Percentiles rank a stretch among this genome's conserved stretches.
Evolutionary conservation across 1,284 basidiomycete genomes (phyloP).

Genomic region (Taiwanofungus camphoratus): DNA sequence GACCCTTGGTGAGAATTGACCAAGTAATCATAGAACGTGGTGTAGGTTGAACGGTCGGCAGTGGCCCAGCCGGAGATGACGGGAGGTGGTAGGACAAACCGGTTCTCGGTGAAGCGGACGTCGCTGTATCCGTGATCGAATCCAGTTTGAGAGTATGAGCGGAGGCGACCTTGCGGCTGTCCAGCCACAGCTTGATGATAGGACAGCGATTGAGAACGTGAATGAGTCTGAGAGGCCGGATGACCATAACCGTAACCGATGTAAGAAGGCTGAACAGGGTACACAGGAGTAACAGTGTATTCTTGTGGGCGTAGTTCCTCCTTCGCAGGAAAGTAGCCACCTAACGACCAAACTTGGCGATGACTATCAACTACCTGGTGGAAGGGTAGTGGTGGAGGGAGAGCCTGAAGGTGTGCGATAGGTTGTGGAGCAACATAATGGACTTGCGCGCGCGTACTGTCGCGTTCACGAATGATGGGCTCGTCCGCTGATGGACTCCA

Average conservation of each 20-base stretch:
- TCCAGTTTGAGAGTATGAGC: constrained; percentile 54
- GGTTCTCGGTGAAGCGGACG: constrained; percentile 37
- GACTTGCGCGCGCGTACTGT: constrained; percentile 41
- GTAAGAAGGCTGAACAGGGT: constrained; percentile 31
- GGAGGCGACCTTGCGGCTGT: constrained; percentile 41
- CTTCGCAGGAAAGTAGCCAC: constrained; percentile 15
- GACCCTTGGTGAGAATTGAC: constrained; percentile 22
- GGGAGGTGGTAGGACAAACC: constrained; percentile 27
- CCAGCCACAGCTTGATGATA: constrained; percentile 45
- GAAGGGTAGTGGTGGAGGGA: constrained; percentile 20
- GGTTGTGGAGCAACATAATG: constrained; percentile 66
- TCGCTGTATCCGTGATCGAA: constrained; percentile 48
- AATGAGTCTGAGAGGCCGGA: constrained; percentile 34
- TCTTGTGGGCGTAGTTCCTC: constrained; percentile 15
- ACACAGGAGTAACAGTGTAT: constrained; percentile 18
- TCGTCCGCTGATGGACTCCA: constrained; percentile 77
- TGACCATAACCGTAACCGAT: constrained; percentile 37
- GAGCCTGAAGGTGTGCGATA: constrained; percentile 22
- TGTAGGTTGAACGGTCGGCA: constrained; percentile 19
- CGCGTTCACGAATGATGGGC: constrained; percentile 56
- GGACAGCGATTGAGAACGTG: constrained; percentile 52
- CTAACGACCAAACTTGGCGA: constrained; percentile 21
- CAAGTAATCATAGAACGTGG: constrained; percentile 24
- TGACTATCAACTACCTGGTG: constrained; percentile 21
- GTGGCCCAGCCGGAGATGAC: constrained; percentile 18